A percentile compares a stretch with the other conserved stretches of the same genome.
These are phyloP conservation scores for Phyllosticta capitalensis DNA, from an alignment of 2,329 filamentous ascomycete species.

Conservation along the genomic window DNA sequence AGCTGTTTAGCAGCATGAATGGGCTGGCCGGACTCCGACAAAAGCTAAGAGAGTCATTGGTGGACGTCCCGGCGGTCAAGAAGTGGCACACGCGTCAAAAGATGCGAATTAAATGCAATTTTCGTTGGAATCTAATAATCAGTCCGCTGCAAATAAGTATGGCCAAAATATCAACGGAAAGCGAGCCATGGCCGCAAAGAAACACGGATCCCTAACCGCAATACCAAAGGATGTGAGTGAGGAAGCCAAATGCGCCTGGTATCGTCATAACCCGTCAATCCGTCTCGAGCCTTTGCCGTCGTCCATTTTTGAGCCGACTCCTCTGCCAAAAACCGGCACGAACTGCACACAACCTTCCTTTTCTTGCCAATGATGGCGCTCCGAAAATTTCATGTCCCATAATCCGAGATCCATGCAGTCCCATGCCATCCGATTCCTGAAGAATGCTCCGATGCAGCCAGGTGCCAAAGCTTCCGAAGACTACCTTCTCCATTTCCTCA, in stretches of 20 bases:
- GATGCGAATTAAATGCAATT: no score
- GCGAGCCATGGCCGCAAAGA: neutral
- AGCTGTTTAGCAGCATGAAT: no score
- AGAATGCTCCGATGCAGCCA: neutral
- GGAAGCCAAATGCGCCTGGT: neutral
- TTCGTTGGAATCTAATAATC: neutral
- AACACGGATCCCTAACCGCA: no score
- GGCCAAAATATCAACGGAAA: no score
- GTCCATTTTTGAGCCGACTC: neutral
- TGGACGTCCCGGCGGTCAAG: no score
- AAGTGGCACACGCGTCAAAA: no score
- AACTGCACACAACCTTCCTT: neutral
- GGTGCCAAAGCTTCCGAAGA: neutral
- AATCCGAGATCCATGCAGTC: neutral
- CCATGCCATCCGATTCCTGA: neutral
- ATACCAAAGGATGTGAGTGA: neutral
- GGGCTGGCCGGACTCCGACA: no score
- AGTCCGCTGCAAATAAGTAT: neutral
- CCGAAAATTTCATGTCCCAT: neutral
- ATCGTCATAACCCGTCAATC: neutral
- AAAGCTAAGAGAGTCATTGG: no score
- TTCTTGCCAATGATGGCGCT: neutral
- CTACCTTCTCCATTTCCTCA: neutral
- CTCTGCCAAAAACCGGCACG: neutral
- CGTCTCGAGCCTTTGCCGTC: neutral